Base-by-base conservation (phyloP, 2,329 filamentous ascomycete genomes). In the Zymoseptoria brevis region DNA sequence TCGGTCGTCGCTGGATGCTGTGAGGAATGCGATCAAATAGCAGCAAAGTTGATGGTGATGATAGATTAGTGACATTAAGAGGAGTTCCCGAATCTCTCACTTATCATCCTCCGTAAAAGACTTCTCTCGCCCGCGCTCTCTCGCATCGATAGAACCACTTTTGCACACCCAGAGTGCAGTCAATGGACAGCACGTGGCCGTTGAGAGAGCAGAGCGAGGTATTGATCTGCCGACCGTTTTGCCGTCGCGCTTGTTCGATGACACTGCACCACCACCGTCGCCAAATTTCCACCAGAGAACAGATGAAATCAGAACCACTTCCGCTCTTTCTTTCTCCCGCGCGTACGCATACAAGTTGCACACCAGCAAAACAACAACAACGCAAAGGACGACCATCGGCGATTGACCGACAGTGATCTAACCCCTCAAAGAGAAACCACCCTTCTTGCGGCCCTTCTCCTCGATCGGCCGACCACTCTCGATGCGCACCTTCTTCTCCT, bases 401-500 rank as follows among this genome's bases (percentile, higher is more conserved):
- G 35, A 45, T 45, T 45, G 35, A 45, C 35, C 35, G 35, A 45
- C 35, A 45, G 35, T n/a, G 13, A 45, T 45, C 35, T 72, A 74
- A 59, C 71, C 72, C 56, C 94, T 91, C 75, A 99, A 89, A 67
- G 94, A 99, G 84, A 99, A 99, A 62, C 93, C 93, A 56, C 70
- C 70, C 89, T 97, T 97, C 80, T 91, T 89, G 88, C 96, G 96
- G 79, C 87, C 87, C 82, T 97, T 93, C 81, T 97, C 92, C 81
- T 97, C 94, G 79, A 97, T 80, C 66, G 94, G 94, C 75, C 94
- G 85, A 73, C 94, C 94, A 75, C 88, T 96, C 79, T 99, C 94
- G 80, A 99, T 82, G 71, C 94, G 87, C 67, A 84, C 77, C 83
- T 99, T 99, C 89, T 97, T 99, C 80, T 99, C 94, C 76, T 99